Conservation (phyloP, 1,284 basidiomycete genomes). For the Cutaneotrichosporon spelunceum region DNA sequence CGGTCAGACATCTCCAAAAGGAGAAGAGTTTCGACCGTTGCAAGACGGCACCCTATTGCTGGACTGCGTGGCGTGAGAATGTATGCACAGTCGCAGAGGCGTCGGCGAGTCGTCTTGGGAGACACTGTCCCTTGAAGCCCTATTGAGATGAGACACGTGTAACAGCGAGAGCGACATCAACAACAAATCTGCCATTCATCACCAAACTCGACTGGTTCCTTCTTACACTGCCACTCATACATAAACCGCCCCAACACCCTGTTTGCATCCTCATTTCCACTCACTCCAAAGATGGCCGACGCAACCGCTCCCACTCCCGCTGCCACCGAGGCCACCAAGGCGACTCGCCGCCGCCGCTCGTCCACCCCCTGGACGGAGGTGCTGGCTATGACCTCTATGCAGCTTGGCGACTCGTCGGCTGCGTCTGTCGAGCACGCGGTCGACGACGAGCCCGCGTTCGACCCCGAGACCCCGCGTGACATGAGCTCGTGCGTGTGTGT, state of each 20-base stretch:
- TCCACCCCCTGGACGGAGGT: constrained; percentile 19
- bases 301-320: not conserved
- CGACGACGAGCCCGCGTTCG: constrained; percentile 15
- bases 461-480: constrained; percentile 17
- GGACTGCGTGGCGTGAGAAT: too few species aligned
- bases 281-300: not conserved
- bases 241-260: not conserved
- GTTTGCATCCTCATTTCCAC: not conserved
- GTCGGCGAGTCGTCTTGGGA: too few species aligned
- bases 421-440: constrained; percentile 2
- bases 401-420: constrained; percentile 1
- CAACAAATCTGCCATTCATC: too few species aligned
- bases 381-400: constrained; percentile 12
- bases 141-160: too few species aligned
- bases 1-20: too few species aligned
- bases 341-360: not conserved
- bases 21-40: too few species aligned
- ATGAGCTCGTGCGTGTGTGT: constrained; percentile 5
- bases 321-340: too few species aligned
- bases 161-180: too few species aligned
- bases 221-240: not conserved
- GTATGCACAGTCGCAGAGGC: too few species aligned
- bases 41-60: too few species aligned
- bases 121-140: too few species aligned
- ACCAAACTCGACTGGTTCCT: too few species aligned